These are phyloP conservation scores for Tuber indicum DNA, from an alignment of 495 filamentous ascomycete genomes.

Conservation along the genomic window DNA sequence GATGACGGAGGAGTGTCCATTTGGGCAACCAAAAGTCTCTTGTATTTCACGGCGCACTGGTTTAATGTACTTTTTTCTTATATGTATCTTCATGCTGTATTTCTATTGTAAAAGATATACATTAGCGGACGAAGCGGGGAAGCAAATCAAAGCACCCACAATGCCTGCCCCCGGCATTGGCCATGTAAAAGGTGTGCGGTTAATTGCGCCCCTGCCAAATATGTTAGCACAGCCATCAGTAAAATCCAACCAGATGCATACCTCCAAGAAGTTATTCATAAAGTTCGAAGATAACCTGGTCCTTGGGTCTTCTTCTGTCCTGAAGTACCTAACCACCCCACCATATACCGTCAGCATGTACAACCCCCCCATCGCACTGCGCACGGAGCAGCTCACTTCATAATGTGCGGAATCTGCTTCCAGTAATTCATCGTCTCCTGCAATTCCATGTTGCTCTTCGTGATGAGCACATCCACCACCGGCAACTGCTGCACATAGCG, in stretches of 20 bases:
- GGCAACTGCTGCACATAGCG: conserved; percentile 82
- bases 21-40: background rate
- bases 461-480: conserved; percentile 80
- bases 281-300: conserved; percentile 77
- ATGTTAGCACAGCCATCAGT: conserved; percentile 13
- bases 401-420: conserved; percentile 92
- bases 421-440: conserved; percentile 99
- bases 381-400: conserved; percentile 56
- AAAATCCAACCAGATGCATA: conserved; percentile 40
- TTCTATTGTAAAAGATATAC: conserved; percentile 26
- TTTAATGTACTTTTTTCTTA: background rate
- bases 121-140: conserved; percentile 29
- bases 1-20: background rate
- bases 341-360: conserved; percentile 6
- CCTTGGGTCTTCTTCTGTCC: conserved; percentile 74
- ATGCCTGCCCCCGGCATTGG: background rate
- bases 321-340: conserved; percentile 55
- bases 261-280: conserved; percentile 89
- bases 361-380: background rate
- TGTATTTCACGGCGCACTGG: conserved; percentile 9
- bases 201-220: conserved; percentile 43
- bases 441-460: conserved; percentile 81
- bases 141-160: conserved; percentile 11
- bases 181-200: conserved; percentile 6
- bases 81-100: background rate